These are phyloP conservation scores for Ganoderma multipileum DNA, from an alignment of 1,284 basidiomycete species.

Conservation along the genomic window DNA sequence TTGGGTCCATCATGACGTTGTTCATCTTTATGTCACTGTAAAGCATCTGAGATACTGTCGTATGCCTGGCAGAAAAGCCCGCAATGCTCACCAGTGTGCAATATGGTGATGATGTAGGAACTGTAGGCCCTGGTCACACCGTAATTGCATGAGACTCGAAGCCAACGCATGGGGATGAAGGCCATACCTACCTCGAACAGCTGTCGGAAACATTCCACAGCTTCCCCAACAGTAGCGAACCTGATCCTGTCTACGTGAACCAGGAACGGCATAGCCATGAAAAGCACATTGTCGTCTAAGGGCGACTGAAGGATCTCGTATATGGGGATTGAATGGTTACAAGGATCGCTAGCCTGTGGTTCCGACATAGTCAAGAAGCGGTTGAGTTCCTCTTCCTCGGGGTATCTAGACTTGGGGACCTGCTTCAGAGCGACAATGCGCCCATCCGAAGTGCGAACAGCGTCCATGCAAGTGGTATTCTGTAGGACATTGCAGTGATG, in stretches of 20 bases:
- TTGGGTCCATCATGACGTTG: background rate
- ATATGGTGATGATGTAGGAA: background rate
- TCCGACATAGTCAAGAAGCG: slow-evolving; percentile 12
- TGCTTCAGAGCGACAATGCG: slow-evolving; percentile 13
- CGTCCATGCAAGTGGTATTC: slow-evolving; percentile 17
- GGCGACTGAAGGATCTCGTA: slow-evolving; percentile 34
- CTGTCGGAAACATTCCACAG: slow-evolving; percentile 38
- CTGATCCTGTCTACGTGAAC: slow-evolving; percentile 29
- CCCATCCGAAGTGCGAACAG: slow-evolving; percentile 18
- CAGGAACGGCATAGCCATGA: slow-evolving; percentile 40
- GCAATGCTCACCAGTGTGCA: background rate
- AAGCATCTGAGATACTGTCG: background rate
- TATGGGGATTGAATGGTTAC: slow-evolving; percentile 39
- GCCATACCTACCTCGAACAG: slow-evolving; percentile 35
- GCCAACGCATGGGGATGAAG: background rate
- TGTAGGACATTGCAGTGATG: background rate
- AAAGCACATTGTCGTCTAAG: slow-evolving; percentile 16
- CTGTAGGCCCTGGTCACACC: background rate
- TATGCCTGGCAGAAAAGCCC: background rate
- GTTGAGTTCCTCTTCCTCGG: background rate
- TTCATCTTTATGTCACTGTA: background rate
- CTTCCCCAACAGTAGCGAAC: slow-evolving; percentile 38
- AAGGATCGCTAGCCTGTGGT: slow-evolving; percentile 25
- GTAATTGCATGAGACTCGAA: background rate
- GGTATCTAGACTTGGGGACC: slow-evolving; percentile 28